Evolutionary conservation across 2,329 filamentous ascomycete species (phyloP).

Genomic region (Cladosporium phlei): DNA sequence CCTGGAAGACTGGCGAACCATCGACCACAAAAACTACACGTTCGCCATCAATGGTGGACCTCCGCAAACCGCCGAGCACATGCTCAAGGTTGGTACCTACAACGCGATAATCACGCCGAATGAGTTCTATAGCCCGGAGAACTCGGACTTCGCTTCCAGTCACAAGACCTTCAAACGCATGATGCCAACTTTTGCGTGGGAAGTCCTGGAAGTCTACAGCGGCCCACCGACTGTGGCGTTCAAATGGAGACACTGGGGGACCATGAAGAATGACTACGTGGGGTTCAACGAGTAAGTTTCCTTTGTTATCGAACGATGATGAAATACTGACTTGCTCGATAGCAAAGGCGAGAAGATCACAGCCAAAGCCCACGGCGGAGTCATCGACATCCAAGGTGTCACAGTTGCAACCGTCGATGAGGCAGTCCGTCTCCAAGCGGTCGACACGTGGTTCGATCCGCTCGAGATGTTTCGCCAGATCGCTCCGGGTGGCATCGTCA

Average conservation of each 20-base stretch:
- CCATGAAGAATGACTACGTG: conserved; percentile 63
- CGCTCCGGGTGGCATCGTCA: conserved; percentile 45
- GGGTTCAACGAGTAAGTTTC: conserved; percentile 57
- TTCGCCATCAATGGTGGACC: conserved; percentile 61
- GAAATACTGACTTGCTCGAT: conserved; percentile 21
- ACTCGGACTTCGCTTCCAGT: conserved; percentile 58
- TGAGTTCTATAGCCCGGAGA: conserved; percentile 59
- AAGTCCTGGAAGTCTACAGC: conserved; percentile 63
- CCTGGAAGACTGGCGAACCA: conserved; percentile 60
- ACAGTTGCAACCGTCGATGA: conserved; percentile 60
- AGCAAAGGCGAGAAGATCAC: conserved; percentile 61
- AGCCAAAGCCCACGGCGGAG: conserved; percentile 56
- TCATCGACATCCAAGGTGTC: conserved; percentile 59
- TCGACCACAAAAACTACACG: conserved; percentile 55
- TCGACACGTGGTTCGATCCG: conserved; percentile 64
- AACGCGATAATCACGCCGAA: conserved; percentile 62
- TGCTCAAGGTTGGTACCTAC: conserved; percentile 65
- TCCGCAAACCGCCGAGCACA: conserved; percentile 55
- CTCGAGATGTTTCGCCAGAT: conserved; percentile 65
- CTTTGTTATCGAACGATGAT: background rate
- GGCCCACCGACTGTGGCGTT: conserved; percentile 60
- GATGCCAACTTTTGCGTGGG: conserved; percentile 70
- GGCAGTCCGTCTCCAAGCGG: conserved; percentile 51
- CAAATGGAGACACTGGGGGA: conserved; percentile 64
- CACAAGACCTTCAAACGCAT: conserved; percentile 69